Base-by-base conservation (phyloP, 768 basidiomycete species). In the Podaxis carcinomalis region DNA sequence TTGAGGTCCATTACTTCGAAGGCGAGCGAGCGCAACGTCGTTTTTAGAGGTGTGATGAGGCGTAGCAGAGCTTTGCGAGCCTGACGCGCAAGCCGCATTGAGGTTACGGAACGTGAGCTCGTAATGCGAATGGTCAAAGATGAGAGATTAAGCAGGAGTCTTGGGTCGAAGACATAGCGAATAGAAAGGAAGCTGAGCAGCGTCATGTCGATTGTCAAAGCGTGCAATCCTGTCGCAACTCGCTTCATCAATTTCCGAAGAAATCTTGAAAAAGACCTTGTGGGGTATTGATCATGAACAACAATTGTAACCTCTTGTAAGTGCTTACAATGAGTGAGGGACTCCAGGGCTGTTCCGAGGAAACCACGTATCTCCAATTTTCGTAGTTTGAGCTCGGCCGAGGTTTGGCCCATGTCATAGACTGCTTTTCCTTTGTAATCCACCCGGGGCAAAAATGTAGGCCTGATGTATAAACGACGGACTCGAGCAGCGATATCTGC, bases 371-470 rank as follows among this genome's bases (percentile, higher is more conserved):
- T 59, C 19, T 23, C 37, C 13, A 3, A 0, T 21, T 35, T 54
- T 7, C 19, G 27, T 39, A 47, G 10, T 46, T 50, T 47, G 52
- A 57, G 35, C 58, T 50, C 14, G 7, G 27, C 3, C 1, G 27
- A 3, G 7, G 36, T 36, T 28, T 49, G n/a, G 32, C 19, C 9
- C n/a, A 32, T 32, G 5, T 61, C 44, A 19, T 51, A 44, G n/a
- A 28, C 19, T 21, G 44, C 62, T 42, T 55, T 32, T 3, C 37
- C 59, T 62, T 46, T 32, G 21, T 51, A 63, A 25, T 68, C 57
- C 28, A 68, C 57, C 9, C 57, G 61, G 23, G 72, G 68, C 9
- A 71, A 57, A 57, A 75, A 72, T 5, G 63, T 65, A 10, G 73
- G 72, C 4, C 68, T 62, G 37, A 73, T 63, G 32, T 69, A 67